Evolutionary conservation across 345 rosid species (phyloP).

Genomic region (Adansonia digitata): DNA sequence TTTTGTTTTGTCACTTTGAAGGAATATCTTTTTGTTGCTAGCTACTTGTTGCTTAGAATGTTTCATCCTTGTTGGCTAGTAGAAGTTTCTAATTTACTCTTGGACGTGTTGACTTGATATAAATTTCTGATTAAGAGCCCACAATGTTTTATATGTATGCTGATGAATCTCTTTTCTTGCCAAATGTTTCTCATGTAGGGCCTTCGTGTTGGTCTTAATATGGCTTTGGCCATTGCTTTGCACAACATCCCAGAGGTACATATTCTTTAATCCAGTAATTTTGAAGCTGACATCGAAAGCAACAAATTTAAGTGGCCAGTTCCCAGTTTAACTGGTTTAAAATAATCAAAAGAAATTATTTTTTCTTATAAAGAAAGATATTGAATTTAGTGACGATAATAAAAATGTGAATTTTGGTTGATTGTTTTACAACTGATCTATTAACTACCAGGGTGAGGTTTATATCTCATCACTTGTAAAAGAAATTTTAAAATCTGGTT

Average conservation of each 20-base stretch:
- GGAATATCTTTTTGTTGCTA: background rate
- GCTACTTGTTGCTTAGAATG: background rate
- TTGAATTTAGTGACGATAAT: background rate
- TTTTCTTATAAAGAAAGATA: background rate
- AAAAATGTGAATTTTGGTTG: background rate
- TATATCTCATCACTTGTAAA: background rate
- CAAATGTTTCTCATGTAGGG: slow-evolving; percentile 46
- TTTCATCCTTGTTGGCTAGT: background rate
- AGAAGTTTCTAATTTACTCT: background rate
- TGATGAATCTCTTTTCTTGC: slow-evolving; percentile 13
- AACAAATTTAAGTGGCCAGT: background rate
- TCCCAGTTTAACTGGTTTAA: slow-evolving; percentile 1
- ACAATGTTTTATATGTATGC: background rate
- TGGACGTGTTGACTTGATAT: background rate
- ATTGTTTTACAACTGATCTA: background rate
- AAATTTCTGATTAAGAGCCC: background rate
- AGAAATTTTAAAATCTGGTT: background rate
- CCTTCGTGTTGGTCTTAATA: slow-evolving; percentile 86
- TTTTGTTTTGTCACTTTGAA: background rate
- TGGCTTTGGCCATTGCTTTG: slow-evolving; percentile 95
- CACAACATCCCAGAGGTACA: slow-evolving; percentile 98
- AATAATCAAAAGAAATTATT: background rate
- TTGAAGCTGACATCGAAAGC: background rate
- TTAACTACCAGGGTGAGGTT: background rate
- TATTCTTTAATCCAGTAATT: slow-evolving; percentile 14